Evolutionary conservation across 345 rosid species (phyloP).

Genomic region (Lumnitzera littorea): DNA sequence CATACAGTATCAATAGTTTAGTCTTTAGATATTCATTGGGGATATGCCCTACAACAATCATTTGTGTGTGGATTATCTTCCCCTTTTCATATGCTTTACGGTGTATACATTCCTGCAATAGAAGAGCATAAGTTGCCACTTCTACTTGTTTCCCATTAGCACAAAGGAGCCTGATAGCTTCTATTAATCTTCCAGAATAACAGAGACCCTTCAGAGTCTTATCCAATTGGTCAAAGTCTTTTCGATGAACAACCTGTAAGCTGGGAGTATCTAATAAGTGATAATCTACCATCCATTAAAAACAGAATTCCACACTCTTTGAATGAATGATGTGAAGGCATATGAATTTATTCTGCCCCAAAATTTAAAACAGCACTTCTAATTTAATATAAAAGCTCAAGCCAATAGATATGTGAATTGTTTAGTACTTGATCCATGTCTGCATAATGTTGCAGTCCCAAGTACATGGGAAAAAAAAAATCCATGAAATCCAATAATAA

Average conservation of each 20-base stretch:
- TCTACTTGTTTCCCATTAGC: conserved; percentile 26
- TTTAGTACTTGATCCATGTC: no score
- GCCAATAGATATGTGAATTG: no score
- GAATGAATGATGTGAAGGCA: neutral
- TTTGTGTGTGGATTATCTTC: conserved; percentile 63
- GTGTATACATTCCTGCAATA: conserved; percentile 65
- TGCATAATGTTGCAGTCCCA: no score
- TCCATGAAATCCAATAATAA: no score
- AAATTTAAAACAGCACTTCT: no score
- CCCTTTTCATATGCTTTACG: conserved; percentile 34
- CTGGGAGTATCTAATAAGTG: conserved; percentile 39
- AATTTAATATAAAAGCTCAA: no score
- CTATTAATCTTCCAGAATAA: conserved; percentile 48
- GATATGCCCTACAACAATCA: conserved; percentile 44
- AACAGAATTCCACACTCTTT: conserved; percentile 1
- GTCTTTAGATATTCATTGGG: conserved; percentile 42
- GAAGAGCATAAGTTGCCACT: conserved; percentile 33
- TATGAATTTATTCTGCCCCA: no score
- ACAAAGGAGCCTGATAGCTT: conserved; percentile 59
- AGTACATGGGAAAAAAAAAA: no score
- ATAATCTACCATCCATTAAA: conserved; percentile 8
- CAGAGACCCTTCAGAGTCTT: conserved; percentile 56
- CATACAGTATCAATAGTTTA: conserved; percentile 52
- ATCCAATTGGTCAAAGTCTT: conserved; percentile 30
- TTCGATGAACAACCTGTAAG: conserved; percentile 50